These are phyloP conservation scores for Thielaviopsis euricoi DNA, from an alignment of 2,329 filamentous ascomycete genomes.

Conservation along the genomic window DNA sequence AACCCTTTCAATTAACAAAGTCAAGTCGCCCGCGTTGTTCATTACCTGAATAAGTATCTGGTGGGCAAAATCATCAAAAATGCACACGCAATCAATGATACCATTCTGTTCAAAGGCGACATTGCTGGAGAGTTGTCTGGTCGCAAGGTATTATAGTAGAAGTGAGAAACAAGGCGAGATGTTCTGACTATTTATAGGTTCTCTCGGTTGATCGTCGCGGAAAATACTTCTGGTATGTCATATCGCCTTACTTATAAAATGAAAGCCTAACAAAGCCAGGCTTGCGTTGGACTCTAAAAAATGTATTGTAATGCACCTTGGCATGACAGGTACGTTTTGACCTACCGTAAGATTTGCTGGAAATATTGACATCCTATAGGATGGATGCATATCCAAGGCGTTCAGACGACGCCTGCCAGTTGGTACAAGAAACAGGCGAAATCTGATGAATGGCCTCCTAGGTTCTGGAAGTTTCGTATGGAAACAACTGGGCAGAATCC, in stretches of 20 bases:
- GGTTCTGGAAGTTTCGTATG: conserved; percentile 74
- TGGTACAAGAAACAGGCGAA: conserved; percentile 61
- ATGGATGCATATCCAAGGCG: conserved; percentile 76
- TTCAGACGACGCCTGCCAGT: conserved; percentile 60
- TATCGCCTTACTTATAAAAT: neutral
- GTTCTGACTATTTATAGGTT: conserved; percentile 28
- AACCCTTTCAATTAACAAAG: neutral
- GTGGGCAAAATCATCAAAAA: conserved; percentile 64
- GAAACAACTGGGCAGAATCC: conserved; percentile 38
- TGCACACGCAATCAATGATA: conserved; percentile 60
- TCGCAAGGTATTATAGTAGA: neutral
- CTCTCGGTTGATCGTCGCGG: conserved; percentile 65
- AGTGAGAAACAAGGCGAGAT: neutral
- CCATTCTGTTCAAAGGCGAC: conserved; percentile 73
- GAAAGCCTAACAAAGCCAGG: conserved; percentile 16
- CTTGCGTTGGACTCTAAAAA: conserved; percentile 53
- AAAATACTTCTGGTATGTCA: conserved; percentile 76
- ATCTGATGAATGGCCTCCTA: conserved; percentile 65
- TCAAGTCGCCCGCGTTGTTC: conserved; percentile 64
- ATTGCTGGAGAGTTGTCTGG: conserved; percentile 42
- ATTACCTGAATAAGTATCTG: conserved; percentile 69
- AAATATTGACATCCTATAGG: conserved; percentile 23
- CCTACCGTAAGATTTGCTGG: neutral
- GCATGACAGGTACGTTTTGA: conserved; percentile 40
- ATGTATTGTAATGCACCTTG: conserved; percentile 80